A percentile compares a stretch with the other conserved stretches of the same genome.
Evolutionary conservation across 768 basidiomycete species (phyloP).

Genomic region (Pulveroboletus sp.): DNA sequence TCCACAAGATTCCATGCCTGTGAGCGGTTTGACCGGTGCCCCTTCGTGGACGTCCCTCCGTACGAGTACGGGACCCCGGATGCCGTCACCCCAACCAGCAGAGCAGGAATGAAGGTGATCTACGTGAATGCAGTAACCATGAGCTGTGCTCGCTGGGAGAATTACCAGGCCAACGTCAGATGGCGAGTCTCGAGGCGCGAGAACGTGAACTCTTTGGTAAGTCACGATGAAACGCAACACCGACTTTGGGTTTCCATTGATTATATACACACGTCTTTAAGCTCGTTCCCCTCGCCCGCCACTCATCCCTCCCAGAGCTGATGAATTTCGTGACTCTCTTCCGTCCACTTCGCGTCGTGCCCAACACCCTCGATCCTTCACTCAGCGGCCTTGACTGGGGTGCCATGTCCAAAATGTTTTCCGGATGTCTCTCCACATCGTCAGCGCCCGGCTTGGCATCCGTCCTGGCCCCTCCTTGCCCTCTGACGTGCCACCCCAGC

Average conservation of each 20-base stretch:
- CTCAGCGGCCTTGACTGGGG: constrained; percentile 66
- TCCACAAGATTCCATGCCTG: constrained; percentile 90
- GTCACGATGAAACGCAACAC: constrained; percentile 5
- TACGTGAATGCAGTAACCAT: constrained; percentile 83
- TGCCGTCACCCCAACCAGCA: constrained; percentile 32
- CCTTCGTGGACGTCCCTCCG: constrained; percentile 46
- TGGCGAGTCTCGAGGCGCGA: constrained; percentile 40
- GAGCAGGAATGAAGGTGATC: constrained; percentile 57
- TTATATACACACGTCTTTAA: constrained; percentile 24
- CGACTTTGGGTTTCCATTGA: not conserved
- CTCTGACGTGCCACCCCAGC: constrained; percentile 14
- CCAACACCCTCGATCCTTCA: constrained; percentile 64
- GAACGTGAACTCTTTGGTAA: constrained; percentile 62
- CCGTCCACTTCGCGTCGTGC: constrained; percentile 69
- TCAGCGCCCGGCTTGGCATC: constrained; percentile 10
- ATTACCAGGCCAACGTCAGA: constrained; percentile 41
- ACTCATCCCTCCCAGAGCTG: constrained; percentile 86
- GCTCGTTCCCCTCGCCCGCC: constrained; percentile 82
- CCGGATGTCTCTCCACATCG: constrained; percentile 41
- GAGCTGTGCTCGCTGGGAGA: constrained; percentile 53
- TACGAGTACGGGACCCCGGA: constrained; percentile 14
- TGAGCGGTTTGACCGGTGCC: constrained; percentile 76
- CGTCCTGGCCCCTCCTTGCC: constrained; percentile 23
- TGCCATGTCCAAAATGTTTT: constrained; percentile 67
- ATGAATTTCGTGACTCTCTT: constrained; percentile 78